Evolutionary conservation across 768 basidiomycete species (phyloP).

Genomic region (Pleurotus pulmonarius): DNA sequence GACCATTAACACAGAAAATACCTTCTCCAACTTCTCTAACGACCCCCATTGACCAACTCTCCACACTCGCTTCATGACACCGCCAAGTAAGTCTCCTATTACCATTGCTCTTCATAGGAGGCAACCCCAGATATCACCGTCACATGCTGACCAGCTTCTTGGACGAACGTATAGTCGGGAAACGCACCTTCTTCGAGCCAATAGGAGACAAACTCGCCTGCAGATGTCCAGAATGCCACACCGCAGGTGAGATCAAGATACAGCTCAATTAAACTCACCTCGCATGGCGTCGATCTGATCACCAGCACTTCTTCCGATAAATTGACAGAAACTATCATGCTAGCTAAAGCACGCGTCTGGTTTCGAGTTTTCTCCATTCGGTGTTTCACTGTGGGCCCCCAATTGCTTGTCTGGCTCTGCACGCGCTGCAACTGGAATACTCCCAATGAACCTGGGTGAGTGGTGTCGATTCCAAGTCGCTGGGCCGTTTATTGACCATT

Average conservation of each 20-base stretch:
- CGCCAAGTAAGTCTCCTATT: too few relatives aligned
- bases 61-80: too few relatives aligned
- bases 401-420: background rate
- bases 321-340: constrained; percentile 1
- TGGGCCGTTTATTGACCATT: background rate
- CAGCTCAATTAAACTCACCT: background rate
- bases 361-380: constrained; percentile 6
- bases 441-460: background rate
- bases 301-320: background rate
- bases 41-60: too few relatives aligned
- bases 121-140: too few relatives aligned
- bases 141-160: background rate
- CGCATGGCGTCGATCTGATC: background rate
- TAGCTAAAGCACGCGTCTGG: constrained; percentile 4
- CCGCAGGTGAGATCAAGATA: background rate
- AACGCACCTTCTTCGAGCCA: background rate
- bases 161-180: background rate
- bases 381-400: background rate
- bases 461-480: background rate
- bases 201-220: constrained; percentile 1
- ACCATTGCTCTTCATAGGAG: too few relatives aligned
- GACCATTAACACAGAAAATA: too few relatives aligned
- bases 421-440: constrained; percentile 2
- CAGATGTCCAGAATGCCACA: constrained; percentile 1
- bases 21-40: too few relatives aligned